phyloP scores from a whole-genome alignment of 805 yeast genomes.

The Metschnikowia continentalis region DNA sequence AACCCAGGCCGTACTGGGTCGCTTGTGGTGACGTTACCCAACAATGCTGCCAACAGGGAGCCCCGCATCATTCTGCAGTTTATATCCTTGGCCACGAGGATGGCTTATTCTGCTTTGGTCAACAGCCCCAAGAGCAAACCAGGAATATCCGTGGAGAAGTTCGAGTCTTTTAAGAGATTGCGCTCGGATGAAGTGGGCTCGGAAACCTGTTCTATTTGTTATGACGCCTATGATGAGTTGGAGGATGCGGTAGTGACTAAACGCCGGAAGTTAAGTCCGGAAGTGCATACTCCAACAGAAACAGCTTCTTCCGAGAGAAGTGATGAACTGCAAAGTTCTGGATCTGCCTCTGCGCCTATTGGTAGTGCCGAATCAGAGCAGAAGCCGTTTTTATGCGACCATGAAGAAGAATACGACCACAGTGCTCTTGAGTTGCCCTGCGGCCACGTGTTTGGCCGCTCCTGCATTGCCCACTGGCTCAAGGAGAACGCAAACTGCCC shows the following conservation, averaged over 20 bases:
- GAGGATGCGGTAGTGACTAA: conserved; percentile 9
- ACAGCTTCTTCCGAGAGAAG: conserved; percentile 11
- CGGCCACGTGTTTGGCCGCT: conserved; percentile 78
- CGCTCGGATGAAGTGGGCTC: conserved; percentile 26
- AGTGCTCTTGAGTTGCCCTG: conserved; percentile 76
- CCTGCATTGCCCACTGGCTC: conserved; percentile 86
- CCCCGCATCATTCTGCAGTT: conserved; percentile 59
- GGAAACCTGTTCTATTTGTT: conserved; percentile 58
- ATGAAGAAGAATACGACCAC: conserved; percentile 38
- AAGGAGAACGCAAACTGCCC: conserved; percentile 76
- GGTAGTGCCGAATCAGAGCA: conserved; percentile 2
- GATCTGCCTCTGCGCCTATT: background rate
- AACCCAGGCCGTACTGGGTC: conserved; percentile 48
- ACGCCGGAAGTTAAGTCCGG: conserved; percentile 15
- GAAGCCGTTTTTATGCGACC: conserved; percentile 14
- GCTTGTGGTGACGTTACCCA: conserved; percentile 62
- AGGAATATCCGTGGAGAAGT: conserved; percentile 52
- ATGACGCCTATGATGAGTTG: conserved; percentile 39
- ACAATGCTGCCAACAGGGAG: conserved; percentile 54
- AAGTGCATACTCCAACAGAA: conserved; percentile 7
- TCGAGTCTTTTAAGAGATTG: conserved; percentile 45
- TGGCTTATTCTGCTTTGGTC: conserved; percentile 61
- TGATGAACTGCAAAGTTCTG: conserved; percentile 2
- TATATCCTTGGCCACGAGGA: conserved; percentile 62
- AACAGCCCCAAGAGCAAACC: conserved; percentile 44